These are phyloP conservation scores for Cyberlindnera misumaiensis DNA, from an alignment of 805 yeast species.

Conservation along the genomic window DNA sequence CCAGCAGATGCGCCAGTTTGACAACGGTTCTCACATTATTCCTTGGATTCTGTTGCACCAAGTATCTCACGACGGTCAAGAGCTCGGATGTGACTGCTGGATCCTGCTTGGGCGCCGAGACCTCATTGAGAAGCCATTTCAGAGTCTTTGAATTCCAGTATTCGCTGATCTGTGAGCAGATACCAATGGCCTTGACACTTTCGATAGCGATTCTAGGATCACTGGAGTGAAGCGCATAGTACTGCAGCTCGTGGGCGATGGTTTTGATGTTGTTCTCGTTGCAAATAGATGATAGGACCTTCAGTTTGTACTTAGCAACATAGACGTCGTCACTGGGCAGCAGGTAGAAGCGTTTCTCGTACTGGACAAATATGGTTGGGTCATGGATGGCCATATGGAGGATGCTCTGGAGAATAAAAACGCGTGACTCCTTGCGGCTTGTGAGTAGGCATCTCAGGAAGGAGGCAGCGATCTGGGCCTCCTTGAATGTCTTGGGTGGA, in stretches of 20 bases:
- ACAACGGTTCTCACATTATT: constrained; percentile 49
- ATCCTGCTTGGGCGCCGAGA: constrained; percentile 26
- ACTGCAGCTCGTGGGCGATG: constrained; percentile 58
- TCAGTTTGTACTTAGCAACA: constrained; percentile 48
- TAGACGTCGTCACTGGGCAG: constrained; percentile 44
- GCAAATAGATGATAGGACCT: constrained; percentile 53
- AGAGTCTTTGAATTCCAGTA: constrained; percentile 50
- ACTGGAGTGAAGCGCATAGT: constrained; percentile 34
- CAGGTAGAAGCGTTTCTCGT: constrained; percentile 45
- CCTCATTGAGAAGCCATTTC: constrained; percentile 54
- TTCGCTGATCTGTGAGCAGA: constrained; percentile 43
- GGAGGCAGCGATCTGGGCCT: constrained; percentile 42
- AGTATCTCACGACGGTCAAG: constrained; percentile 62
- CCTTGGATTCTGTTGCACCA: constrained; percentile 58
- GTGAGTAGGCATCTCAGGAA: constrained; percentile 37
- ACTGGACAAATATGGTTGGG: constrained; percentile 28
- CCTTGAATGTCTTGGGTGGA: constrained; percentile 45
- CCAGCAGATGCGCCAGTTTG: constrained; percentile 35
- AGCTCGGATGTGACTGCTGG: constrained; percentile 48
- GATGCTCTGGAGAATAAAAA: constrained; percentile 42
- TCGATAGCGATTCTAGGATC: constrained; percentile 29
- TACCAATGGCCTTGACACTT: constrained; percentile 57
- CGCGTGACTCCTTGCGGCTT: constrained; percentile 28
- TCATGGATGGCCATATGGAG: constrained; percentile 31
- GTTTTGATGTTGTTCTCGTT: constrained; percentile 42